Evolutionary conservation across 1,139 yeast genomes (phyloP), one percentile per base, ranked within the genome.

Genomic region (Kodamaea anthophila): DNA sequence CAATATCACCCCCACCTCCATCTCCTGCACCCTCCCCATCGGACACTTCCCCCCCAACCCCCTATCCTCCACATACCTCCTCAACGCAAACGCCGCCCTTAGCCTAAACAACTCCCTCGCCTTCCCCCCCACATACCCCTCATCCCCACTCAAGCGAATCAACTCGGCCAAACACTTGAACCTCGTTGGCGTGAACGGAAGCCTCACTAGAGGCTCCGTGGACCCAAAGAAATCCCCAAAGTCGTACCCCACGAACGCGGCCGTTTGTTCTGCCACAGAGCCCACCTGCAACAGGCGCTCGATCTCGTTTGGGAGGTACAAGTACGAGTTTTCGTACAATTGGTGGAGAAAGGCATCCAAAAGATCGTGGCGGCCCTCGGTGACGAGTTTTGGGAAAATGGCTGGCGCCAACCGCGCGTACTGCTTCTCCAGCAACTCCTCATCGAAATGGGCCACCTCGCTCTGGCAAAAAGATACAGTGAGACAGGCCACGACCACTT

Each of bases 241-340:
- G 18, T 53, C 37, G 35, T 28, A 60, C 5, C 32, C 27, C 2
- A 49, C 38, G 22, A 59, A 44, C 14, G 38, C 40, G n/a, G 41
- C 40, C 9, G 51, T 43, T 28, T 35, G 18, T 24, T 32, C 25
- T 26, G 22, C 15, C 13, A 30, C 13, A 12, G 31, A 34, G 4
- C 31, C 32, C 13, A 28, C 20, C 9, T 34, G 31, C 18, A 38
- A 18, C 11, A 23, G 23, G 5, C 18, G 13, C 22, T 70, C 78
- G 8, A 65, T 43, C 15, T 66, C 72, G 37, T 67, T 74, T 16
- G 63, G 52, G 21, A 63, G 60, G 46, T 74, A 77, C 10, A 75
- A 48, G 36, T 68, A 70, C 2, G 85, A 77, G 11, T 66, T 53
- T 2, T 61, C 48, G 31, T 47, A 49, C 9, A 49, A 23, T 7